These are phyloP conservation scores for Aegilops speltoides DNA, from an alignment of 176 grass and related monocot genomes.

Conservation along the genomic window DNA sequence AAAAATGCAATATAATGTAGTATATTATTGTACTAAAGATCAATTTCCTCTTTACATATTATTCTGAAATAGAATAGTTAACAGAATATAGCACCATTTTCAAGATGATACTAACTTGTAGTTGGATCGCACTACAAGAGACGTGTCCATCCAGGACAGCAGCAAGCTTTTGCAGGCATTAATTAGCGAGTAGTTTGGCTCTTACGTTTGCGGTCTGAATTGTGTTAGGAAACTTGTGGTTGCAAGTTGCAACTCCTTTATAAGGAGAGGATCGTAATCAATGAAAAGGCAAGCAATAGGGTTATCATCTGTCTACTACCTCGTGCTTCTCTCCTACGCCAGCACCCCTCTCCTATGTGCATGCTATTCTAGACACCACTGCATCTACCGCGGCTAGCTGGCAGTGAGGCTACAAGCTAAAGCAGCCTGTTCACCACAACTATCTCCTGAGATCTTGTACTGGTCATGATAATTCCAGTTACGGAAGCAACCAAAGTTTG, in stretches of 20 bases:
- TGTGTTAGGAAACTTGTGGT: neutral
- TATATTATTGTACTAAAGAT: slow-evolving; percentile 16
- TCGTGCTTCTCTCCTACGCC: neutral
- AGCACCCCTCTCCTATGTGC: neutral
- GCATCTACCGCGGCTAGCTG: neutral
- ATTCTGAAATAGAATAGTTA: slow-evolving; percentile 22
- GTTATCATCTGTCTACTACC: neutral
- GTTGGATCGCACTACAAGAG: neutral
- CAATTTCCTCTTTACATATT: neutral
- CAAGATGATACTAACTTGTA: neutral
- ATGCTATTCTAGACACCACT: neutral
- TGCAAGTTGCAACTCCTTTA: neutral
- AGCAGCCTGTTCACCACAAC: neutral
- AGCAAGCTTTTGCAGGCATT: neutral
- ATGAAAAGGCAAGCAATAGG: neutral
- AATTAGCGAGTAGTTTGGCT: neutral
- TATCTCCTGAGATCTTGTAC: neutral
- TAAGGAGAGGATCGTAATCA: neutral
- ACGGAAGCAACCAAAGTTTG: neutral
- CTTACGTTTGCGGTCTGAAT: neutral
- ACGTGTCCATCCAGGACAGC: neutral
- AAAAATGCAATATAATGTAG: neutral
- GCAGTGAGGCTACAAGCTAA: neutral
- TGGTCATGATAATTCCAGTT: neutral
- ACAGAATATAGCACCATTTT: neutral